Evolutionary conservation across 192 early-diverging fungal species (phyloP), one percentile per base, ranked within the genome.

Genomic region (Gorgonomyces haynaldii): DNA sequence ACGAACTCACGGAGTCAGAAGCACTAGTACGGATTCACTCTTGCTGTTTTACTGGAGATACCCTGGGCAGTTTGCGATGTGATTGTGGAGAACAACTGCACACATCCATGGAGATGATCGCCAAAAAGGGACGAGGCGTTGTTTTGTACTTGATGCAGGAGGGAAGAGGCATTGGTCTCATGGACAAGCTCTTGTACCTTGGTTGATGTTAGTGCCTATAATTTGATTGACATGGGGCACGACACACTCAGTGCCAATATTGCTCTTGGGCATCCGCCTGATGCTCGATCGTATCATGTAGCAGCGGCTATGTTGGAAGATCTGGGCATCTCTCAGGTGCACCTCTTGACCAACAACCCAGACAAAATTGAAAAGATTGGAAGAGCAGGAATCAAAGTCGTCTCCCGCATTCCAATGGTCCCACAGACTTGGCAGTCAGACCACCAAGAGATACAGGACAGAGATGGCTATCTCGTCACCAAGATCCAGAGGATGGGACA

Each of bases 11-110:
- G 19, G 19, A 16, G 12, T 13, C 47, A 28, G 13, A 43, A 20
- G 12, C 8, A 5, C 55, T 98, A 30, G 85, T 83, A 8, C 79
- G 94, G 17, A 91, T 98, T 35, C 94, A 98, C 57, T 95, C 91
- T 0, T 91, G 88, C 56, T 98, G 94, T 56, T 95, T 92, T 50
- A 98, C 94, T 0, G 91, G 94, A 36, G 94, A 98, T 55, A 95
- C 88, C 0, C 78, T 95, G 2, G 81, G 84, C 17, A 88, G 84
- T 7, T 77, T 76, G 43, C 76, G 94, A 7, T 98, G 94, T 54
- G 94, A 98, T 62, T 98, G 94, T 54, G 35, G 48, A 16, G 89
- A 91, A 52, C 92, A 96, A 57, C 67, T 97, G 44, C 81, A 91
- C 42, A 83, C 85, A 57, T 86, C 93, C 0, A 92, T 94, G 87